Conservation (phyloP, 768 basidiomycete genomes). For the Lactarius evosmus region DNA sequence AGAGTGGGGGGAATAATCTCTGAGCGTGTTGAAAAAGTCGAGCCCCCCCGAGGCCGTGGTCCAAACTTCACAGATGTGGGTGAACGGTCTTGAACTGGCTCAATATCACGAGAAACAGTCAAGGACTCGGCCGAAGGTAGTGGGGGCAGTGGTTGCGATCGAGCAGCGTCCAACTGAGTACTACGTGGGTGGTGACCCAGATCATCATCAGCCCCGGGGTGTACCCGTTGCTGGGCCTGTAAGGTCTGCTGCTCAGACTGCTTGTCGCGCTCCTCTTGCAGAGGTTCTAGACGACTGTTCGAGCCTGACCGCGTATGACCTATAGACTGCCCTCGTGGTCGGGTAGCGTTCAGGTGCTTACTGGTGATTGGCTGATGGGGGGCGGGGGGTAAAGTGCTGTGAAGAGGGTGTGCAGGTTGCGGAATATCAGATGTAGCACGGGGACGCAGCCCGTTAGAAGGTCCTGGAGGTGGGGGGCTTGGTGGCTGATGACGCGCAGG, state of each 20-base stretch:
- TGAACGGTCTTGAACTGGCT: conserved; percentile 26
- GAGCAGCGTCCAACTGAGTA: conserved; percentile 21
- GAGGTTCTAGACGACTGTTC: conserved; percentile 51
- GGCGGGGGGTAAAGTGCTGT: conserved; percentile 57
- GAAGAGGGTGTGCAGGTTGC: conserved; percentile 63
- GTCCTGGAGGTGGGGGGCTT: conserved; percentile 24
- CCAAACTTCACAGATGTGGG: conserved; percentile 38
- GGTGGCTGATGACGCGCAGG: conserved; percentile 30
- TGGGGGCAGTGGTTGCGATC: conserved; percentile 44
- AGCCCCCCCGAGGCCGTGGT: conserved; percentile 56
- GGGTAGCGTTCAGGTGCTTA: conserved; percentile 38
- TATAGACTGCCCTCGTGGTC: conserved; percentile 48
- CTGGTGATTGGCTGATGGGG: conserved; percentile 39
- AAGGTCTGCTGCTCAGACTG: conserved; percentile 35
- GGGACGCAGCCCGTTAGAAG: conserved; percentile 37
- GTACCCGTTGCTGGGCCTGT: conserved; percentile 31
- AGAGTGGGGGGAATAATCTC: conserved; percentile 36
- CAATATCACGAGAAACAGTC: conserved; percentile 34
- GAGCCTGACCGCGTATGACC: conserved; percentile 57
- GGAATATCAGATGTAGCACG: conserved; percentile 59
- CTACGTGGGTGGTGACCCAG: conserved; percentile 25
- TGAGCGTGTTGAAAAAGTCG: conserved; percentile 40
- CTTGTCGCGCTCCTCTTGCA: conserved; percentile 56
- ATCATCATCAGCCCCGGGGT: conserved; percentile 36
- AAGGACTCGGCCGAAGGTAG: conserved; percentile 65